phyloP scores from a whole-genome alignment of 1,284 basidiomycete genomes.

The Rhodotorula sp. region DNA sequence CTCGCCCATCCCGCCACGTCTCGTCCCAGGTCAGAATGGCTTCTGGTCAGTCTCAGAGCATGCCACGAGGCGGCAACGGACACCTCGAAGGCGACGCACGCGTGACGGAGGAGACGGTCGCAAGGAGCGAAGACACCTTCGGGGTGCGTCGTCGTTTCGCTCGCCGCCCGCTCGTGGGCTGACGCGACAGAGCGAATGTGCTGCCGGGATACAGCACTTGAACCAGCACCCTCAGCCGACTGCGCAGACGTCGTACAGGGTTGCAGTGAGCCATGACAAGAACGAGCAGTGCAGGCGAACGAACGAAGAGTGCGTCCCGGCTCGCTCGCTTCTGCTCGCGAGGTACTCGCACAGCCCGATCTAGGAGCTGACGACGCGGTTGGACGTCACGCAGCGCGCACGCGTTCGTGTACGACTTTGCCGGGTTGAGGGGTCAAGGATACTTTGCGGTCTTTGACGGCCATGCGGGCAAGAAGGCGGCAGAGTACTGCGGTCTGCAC shows the following conservation, averaged over 20 bases:
- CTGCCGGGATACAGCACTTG: conserved; percentile 44
- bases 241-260: conserved; percentile 9
- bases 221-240: conserved; percentile 41
- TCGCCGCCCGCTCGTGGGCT: neutral
- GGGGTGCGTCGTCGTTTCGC: conserved; percentile 10
- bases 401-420: conserved; percentile 92
- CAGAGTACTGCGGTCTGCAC: conserved; percentile 96
- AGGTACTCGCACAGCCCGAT: too few relatives aligned
- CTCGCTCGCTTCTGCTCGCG: neutral
- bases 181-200: too few relatives aligned
- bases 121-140: conserved; percentile 23
- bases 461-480: conserved; percentile 96
- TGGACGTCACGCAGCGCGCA: conserved; percentile 57
- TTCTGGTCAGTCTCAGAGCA: neutral
- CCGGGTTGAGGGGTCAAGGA: conserved; percentile 83
- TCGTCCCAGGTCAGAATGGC: neutral
- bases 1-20: neutral
- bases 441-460: conserved; percentile 99
- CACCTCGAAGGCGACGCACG: conserved; percentile 28
- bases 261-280: conserved; percentile 83
- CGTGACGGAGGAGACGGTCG: conserved; percentile 27
- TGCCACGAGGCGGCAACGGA: neutral
- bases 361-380: neutral
- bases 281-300: conserved; percentile 79
- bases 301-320: conserved; percentile 75